Evolutionary conservation across 192 early-diverging fungal species (phyloP), one percentile per base, ranked within the genome.

Genomic region (Ramicandelaber brevisporus): DNA sequence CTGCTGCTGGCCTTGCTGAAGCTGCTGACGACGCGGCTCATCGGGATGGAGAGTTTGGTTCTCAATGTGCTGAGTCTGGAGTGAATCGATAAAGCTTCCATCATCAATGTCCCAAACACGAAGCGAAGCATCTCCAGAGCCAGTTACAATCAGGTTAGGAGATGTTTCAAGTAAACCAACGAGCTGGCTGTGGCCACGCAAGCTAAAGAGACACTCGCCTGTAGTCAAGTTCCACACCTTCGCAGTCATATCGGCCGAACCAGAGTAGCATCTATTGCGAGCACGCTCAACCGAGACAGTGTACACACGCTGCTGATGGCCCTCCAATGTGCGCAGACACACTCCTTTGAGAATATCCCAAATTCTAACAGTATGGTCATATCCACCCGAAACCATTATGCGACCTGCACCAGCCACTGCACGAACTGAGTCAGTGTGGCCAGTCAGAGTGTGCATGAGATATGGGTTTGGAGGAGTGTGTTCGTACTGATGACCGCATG

Each of bases 291-390:
- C 63, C 5, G 83, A 89, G 15, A 99, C 73, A 4, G 78, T 79
- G 46, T 99, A 99, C 6, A 99, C 93, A 40, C 88, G 87, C 42
- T 87, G 72, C 12, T 68, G 61, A 46, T 99, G 93, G 18, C 86
- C 93, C 17, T 68, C 48, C 26, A 84, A 65, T 6, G 48, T 46
- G 44, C 79, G 71, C 12, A 73, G 38, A 13, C 59, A 44, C 11
- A 53, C 36, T 5, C 93, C 93, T 0, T 61, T 74, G 17, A 43
- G 34, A 2, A 81, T 51, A 43, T 99, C 66, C 93, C 93, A 99
- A 3, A 90, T 65, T 20, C 90, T 61, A 1, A 99, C 79, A 0
- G 73, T 67, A 34, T 56, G 57, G 47, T 99, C 93, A 46, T 95
- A 99, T 19, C 73, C 77, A 0, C 93, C 93, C 34, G 74, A 80